Evolutionary conservation across 2,329 filamentous ascomycete genomes (phyloP).

Genomic region (Claviceps sp.): DNA sequence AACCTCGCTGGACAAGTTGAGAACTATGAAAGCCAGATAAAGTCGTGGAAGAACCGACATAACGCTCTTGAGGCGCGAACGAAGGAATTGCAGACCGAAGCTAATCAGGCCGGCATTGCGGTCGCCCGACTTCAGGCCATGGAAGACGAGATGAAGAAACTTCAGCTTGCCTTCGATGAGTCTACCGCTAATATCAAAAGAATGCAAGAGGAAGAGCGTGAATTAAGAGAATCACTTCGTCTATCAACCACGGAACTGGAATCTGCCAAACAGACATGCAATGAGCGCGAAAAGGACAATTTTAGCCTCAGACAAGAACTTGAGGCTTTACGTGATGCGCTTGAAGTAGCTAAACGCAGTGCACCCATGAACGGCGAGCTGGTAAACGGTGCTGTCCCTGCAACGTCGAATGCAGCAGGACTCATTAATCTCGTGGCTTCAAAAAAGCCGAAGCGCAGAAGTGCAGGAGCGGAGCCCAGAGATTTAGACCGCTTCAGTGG

Average conservation of each 20-base stretch:
- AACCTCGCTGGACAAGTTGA: slow-evolving; percentile 75
- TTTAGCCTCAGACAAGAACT: slow-evolving; percentile 75
- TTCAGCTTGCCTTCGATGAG: slow-evolving; percentile 82
- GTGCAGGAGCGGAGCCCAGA: slow-evolving; percentile 74
- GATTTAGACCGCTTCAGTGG: slow-evolving; percentile 83
- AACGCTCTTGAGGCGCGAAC: slow-evolving; percentile 79
- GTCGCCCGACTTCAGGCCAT: slow-evolving; percentile 80
- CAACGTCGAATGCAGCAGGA: slow-evolving; percentile 49
- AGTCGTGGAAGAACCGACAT: slow-evolving; percentile 87
- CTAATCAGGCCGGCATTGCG: slow-evolving; percentile 93
- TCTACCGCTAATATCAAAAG: slow-evolving; percentile 82
- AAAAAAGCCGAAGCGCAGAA: slow-evolving; percentile 93
- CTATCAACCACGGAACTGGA: slow-evolving; percentile 72
- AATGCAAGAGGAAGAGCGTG: slow-evolving; percentile 86
- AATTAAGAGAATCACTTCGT: slow-evolving; percentile 70
- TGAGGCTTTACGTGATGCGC: slow-evolving; percentile 78
- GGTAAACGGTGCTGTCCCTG: slow-evolving; percentile 23
- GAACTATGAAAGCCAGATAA: slow-evolving; percentile 91
- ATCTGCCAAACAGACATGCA: slow-evolving; percentile 59
- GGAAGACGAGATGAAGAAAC: slow-evolving; percentile 90
- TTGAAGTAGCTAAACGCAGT: slow-evolving; percentile 72
- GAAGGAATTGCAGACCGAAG: slow-evolving; percentile 90
- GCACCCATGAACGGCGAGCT: slow-evolving; percentile 57
- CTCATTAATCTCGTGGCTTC: slow-evolving; percentile 94
- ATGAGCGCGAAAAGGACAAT: slow-evolving; percentile 74